Conservation (phyloP, 108 stramenopile species). For the Conticribra weissflogii region DNA sequence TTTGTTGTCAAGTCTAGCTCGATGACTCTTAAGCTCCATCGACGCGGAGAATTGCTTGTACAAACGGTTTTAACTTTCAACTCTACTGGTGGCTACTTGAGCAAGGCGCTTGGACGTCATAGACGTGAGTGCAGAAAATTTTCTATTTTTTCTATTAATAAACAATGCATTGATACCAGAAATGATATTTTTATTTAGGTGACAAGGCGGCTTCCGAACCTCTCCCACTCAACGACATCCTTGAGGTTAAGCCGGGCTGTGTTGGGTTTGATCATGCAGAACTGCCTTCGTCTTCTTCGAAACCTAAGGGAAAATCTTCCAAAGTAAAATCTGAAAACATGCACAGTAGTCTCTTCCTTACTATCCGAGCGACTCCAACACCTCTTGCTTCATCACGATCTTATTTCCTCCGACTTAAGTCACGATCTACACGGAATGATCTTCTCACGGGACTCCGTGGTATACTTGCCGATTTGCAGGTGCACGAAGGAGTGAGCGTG, state of each 20-base stretch:
- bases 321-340: constrained; percentile 76
- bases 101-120: constrained; percentile 81
- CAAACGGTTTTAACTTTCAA: constrained; percentile 82
- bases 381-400: constrained; percentile 77
- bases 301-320: constrained; percentile 55
- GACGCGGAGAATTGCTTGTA: constrained; percentile 76
- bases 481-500: constrained; percentile 85
- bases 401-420: constrained; percentile 86
- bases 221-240: constrained; percentile 84
- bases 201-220: constrained; percentile 85
- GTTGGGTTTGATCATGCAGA: constrained; percentile 83
- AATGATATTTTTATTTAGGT: constrained; percentile 3
- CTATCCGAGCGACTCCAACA: constrained; percentile 83
- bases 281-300: constrained; percentile 69
- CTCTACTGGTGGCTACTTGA: constrained; percentile 84
- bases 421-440: constrained; percentile 80
- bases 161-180: background rate
- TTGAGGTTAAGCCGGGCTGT: constrained; percentile 88
- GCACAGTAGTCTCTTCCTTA: constrained; percentile 85
- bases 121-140: constrained; percentile 64
- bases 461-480: constrained; percentile 87
- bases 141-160: constrained; percentile 1
- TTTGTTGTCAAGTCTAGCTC: constrained; percentile 83
- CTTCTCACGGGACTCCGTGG: constrained; percentile 74
- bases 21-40: constrained; percentile 80